Percentiles rank a stretch among this genome's conserved stretches.
Conservation (phyloP, 805 yeast species). For the Lipomyces orientalis region DNA sequence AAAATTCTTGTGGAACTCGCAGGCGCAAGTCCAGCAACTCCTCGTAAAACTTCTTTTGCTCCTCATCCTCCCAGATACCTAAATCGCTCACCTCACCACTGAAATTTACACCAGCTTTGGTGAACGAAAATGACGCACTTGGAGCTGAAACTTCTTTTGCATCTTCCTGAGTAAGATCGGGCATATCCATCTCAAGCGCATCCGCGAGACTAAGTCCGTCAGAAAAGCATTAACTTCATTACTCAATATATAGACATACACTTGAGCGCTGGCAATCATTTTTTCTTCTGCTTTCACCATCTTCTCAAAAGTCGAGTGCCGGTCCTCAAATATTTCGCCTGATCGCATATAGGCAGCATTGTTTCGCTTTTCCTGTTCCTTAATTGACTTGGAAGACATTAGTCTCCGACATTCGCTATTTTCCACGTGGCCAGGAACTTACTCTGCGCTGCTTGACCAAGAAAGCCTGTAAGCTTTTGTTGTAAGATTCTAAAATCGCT, state of each 20-base stretch:
- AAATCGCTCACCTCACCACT: slow-evolving; percentile 40
- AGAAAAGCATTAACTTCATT: not conserved
- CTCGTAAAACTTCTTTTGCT: slow-evolving; percentile 68
- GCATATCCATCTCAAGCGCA: slow-evolving; percentile 49
- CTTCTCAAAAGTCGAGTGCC: slow-evolving; percentile 38
- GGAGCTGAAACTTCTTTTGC: slow-evolving; percentile 41
- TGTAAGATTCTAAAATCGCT: slow-evolving; percentile 30
- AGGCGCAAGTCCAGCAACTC: slow-evolving; percentile 71
- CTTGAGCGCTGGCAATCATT: slow-evolving; percentile 52
- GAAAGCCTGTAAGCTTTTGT: slow-evolving; percentile 2
- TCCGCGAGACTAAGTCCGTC: slow-evolving; percentile 49
- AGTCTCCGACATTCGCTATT: slow-evolving; percentile 44
- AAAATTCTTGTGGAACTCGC: slow-evolving; percentile 63
- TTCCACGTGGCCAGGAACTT: not conserved
- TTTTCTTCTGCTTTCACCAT: slow-evolving; percentile 49
- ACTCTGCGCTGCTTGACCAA: slow-evolving; percentile 24
- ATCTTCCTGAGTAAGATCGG: slow-evolving; percentile 45
- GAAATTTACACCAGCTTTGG: slow-evolving; percentile 39
- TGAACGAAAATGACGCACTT: slow-evolving; percentile 27
- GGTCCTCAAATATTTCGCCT: slow-evolving; percentile 61
- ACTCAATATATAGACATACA: slow-evolving; percentile 1
- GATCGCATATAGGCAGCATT: slow-evolving; percentile 66
- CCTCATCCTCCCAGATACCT: slow-evolving; percentile 68
- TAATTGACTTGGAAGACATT: slow-evolving; percentile 34
- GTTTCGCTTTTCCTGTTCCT: slow-evolving; percentile 50